Evolutionary conservation across 345 rosid genomes (phyloP), one percentile per base, ranked within the genome.

Genomic region (Gossypium sturtianum): DNA sequence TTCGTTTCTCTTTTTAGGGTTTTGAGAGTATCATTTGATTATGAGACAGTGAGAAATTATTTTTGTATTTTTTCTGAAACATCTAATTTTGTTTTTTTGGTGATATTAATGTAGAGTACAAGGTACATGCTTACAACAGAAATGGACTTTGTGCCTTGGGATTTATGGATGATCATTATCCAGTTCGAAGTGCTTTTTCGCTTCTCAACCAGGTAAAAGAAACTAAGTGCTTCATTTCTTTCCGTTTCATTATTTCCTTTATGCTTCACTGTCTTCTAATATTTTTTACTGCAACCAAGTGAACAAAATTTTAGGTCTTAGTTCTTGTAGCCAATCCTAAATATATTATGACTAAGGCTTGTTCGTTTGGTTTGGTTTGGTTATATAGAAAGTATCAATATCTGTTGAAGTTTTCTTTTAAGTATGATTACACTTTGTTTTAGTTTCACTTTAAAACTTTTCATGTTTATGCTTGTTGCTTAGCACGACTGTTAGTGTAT

Each of bases 151-250:
- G 96, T 71, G 91, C 86, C 2, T 52, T 91, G 79, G 98, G 96
- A 4, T 95, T 95, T 80, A 95, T 95, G 99, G 98, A 95, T 76
- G 97, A 89, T 87, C 97, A 89, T 71, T 91, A 93, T 78, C 97
- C 98, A 1, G 94, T 95, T 61, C 91, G 97, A 29, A 95, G 99
- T 76, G 86, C 98, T 15, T 95, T 95, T 71, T 91, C 97, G 49
- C 86, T 95, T 83, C 94, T 93, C 80, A 90, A 86, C 81, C 91
- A 93, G 97, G 99, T 94, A 71, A 58, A 45, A 6, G 15, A 27
- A 68, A 16, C 59, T 8, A 51, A 48, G 57, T 27, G 72, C 15
- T 27, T 45, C 25, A 2, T 67, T 66, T 58, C 13, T 58, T 12
- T 9, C 25, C 7, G 19, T 67, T 27, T 69, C 45, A 69, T 51